Evolutionary conservation across 129 eudicot genomes (phyloP), one percentile per base, ranked within the genome.

Genomic region (Rutidosis leptorrhynchoides): DNA sequence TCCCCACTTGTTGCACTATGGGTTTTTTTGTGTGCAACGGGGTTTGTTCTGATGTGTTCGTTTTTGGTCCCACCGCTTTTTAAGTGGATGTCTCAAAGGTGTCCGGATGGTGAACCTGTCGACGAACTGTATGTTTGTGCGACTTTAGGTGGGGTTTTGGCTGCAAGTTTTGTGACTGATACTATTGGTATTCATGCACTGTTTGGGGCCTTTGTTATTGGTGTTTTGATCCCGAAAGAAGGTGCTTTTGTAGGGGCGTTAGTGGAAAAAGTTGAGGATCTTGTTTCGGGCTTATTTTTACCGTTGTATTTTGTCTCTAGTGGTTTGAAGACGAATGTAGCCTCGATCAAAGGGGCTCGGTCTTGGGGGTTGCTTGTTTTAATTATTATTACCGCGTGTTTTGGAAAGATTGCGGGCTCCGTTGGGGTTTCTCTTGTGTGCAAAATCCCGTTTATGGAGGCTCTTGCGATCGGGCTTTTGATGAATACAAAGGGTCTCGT

Each of bases 231-330:
- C 17, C 97, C 97, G 5, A 87, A 90, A 62, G 95, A 90, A 54
- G 97, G 97, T 15, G 82, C 92, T 1, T 84, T 90, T 64, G 87
- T 86, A 0, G 93, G 83, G 16, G 97, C 87, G 0, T 77, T 90
- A 2, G 97, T 90, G 29, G 97, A 90, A 60, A 87, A 87, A 30
- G 95, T 90, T 0, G 97, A 90, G 79, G 97, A 90, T 83, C 93
- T 90, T 16, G 95, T 90, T 0, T 84, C 97, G 0, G 97, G 97
- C 3, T 71, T 90, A 35, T 81, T 90, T 24, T 78, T 90, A 71
- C 97, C 97, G 0, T 45, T 90, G 51, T 90, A 90, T 78, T 90
- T 90, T 7, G 97, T 87, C 0, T 90, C 97, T 1, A 90, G 95
- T 27, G 97, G 97, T 53, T 72, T 90, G 16, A 90, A 90, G 76